A percentile compares a stretch with the other conserved stretches of the same genome.
Conservation (phyloP, 495 filamentous ascomycete genomes). For the Aspergillus bridgeri region DNA sequence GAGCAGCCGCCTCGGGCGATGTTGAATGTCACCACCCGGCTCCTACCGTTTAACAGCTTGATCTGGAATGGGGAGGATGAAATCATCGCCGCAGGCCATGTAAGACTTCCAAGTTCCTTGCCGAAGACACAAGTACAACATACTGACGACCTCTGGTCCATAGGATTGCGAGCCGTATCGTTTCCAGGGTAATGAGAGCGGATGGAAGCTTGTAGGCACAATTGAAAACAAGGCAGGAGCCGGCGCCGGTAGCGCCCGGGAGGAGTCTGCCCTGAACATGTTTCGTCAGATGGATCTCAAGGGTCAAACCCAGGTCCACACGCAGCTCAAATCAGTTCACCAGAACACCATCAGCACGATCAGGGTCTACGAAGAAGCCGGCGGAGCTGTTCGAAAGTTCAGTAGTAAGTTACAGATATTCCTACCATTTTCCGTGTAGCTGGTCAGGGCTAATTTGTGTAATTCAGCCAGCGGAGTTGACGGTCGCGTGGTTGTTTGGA, state of each 20-base stretch:
- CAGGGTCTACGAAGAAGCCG: conserved; percentile 65
- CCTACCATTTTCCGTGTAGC: neutral
- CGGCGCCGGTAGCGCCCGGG: conserved; percentile 58
- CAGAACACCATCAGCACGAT: conserved; percentile 93
- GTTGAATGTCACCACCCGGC: conserved; percentile 80
- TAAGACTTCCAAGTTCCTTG: conserved; percentile 25
- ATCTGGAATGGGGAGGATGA: conserved; percentile 91
- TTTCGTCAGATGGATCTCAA: conserved; percentile 98
- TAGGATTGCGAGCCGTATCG: conserved; percentile 92
- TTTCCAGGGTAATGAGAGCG: conserved; percentile 73
- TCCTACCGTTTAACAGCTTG: conserved; percentile 85
- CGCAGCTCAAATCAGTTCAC: conserved; percentile 90
- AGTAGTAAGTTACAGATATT: conserved; percentile 65
- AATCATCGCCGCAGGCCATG: conserved; percentile 92
- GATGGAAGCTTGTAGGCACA: conserved; percentile 84
- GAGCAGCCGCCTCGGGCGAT: conserved; percentile 89
- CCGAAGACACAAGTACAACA: neutral
- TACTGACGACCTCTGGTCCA: conserved; percentile 3
- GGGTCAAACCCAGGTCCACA: conserved; percentile 84
- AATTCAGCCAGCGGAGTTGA: conserved; percentile 82
- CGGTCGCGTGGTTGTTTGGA: conserved; percentile 87
- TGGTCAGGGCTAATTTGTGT: conserved; percentile 34
- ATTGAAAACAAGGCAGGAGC: conserved; percentile 61
- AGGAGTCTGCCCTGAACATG: conserved; percentile 93
- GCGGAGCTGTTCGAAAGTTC: conserved; percentile 68